phyloP scores from a whole-genome alignment of 2,329 filamentous ascomycete genomes.

The Aureobasidium subglaciale region DNA sequence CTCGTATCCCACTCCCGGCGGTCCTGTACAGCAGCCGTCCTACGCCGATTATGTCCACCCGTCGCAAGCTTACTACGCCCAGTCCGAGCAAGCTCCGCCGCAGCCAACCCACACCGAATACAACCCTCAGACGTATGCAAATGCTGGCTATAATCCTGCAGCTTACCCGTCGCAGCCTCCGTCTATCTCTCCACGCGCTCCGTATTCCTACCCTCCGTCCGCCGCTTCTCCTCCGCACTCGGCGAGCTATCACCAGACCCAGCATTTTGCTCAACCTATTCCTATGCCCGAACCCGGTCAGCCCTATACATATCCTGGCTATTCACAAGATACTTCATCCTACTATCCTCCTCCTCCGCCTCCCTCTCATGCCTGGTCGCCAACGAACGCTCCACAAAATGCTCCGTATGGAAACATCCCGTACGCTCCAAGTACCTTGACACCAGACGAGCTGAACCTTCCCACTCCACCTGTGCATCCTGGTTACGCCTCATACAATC shows the following conservation, averaged over 20 bases:
- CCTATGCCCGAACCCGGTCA: conserved; percentile 12
- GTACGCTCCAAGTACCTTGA: neutral
- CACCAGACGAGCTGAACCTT: conserved; percentile 7
- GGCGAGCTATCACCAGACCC: conserved; percentile 4
- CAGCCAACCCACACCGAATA: neutral
- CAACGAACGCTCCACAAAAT: neutral
- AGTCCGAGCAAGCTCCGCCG: neutral
- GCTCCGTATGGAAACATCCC: neutral
- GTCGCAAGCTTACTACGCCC: neutral
- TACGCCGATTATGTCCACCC: conserved; percentile 7
- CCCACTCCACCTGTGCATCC: conserved; percentile 8
- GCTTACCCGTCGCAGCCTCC: conserved; percentile 15
- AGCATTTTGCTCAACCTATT: conserved; percentile 5
- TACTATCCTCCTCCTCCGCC: conserved; percentile 10
- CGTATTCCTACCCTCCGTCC: conserved; percentile 4
- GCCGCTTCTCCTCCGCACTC: conserved; percentile 2
- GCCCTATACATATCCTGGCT: conserved; percentile 1
- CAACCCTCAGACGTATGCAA: conserved; percentile 12
- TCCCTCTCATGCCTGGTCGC: neutral
- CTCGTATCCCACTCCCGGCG: neutral
- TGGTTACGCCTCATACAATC: neutral
- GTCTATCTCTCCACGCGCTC: neutral
- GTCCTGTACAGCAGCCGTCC: conserved; percentile 2
- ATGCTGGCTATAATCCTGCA: conserved; percentile 16
- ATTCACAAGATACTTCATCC: neutral